phyloP scores from a whole-genome alignment of 805 yeast genomes.

The Candida pini region DNA sequence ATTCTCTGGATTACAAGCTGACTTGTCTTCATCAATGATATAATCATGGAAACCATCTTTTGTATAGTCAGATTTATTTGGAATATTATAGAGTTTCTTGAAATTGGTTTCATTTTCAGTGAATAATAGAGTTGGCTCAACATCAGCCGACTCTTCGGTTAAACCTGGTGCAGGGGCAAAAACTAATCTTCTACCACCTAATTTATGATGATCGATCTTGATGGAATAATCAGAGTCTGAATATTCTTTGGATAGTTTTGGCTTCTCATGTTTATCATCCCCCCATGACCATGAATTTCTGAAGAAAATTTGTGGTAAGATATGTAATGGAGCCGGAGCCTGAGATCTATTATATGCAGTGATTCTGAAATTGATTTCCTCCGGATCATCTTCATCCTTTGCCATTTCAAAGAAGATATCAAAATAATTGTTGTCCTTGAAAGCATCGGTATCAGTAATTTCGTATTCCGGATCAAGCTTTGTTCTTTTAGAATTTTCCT shows the following conservation, averaged over 20 bases:
- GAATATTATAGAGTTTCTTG: conserved; percentile 56
- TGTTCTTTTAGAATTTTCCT: conserved; percentile 59
- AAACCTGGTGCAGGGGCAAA: conserved; percentile 85
- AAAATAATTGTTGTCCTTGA: conserved; percentile 69
- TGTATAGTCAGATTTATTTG: conserved; percentile 54
- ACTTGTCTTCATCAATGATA: conserved; percentile 54
- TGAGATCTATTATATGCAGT: conserved; percentile 84
- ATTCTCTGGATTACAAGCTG: conserved; percentile 62
- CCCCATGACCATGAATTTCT: conserved; percentile 97
- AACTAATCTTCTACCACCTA: conserved; percentile 58
- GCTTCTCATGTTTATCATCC: conserved; percentile 41
- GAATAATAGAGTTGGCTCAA: conserved; percentile 71
- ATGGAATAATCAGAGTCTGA: conserved; percentile 42
- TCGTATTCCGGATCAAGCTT: conserved; percentile 74
- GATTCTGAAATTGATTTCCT: conserved; percentile 73
- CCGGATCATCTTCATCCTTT: conserved; percentile 73
- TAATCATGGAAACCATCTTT: conserved; percentile 92
- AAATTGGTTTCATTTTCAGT: conserved; percentile 89
- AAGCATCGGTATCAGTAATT: conserved; percentile 72
- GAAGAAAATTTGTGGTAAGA: conserved; percentile 77
- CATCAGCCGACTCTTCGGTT: conserved; percentile 51
- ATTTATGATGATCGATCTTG: conserved; percentile 58
- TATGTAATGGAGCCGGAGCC: conserved; percentile 82
- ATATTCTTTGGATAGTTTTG: conserved; percentile 37
- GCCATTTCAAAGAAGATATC: conserved; percentile 90